A percentile compares a stretch with the other conserved stretches of the same genome.
phyloP scores from a whole-genome alignment of 768 basidiomycete genomes.

The Mycena capillaripes region DNA sequence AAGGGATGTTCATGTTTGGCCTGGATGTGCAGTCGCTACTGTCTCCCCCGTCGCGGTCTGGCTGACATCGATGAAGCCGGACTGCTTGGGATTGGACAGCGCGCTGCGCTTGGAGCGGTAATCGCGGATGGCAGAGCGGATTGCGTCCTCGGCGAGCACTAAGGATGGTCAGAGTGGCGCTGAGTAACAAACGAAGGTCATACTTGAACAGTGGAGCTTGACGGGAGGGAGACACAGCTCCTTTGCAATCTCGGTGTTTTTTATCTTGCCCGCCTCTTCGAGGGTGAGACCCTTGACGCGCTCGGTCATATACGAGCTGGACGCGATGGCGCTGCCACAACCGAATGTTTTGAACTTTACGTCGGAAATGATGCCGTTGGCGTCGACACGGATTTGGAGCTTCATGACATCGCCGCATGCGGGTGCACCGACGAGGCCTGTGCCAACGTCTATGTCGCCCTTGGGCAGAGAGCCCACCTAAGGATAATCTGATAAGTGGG shows the following conservation, averaged over 20 bases:
- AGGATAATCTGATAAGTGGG: constrained; percentile 71
- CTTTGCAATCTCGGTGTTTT: constrained; percentile 99
- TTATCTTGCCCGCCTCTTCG: constrained; percentile 95
- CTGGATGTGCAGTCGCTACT: constrained; percentile 64
- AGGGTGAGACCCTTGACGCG: constrained; percentile 94
- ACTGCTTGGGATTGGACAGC: constrained; percentile 63
- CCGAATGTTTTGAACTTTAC: constrained; percentile 99
- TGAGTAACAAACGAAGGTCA: constrained; percentile 47
- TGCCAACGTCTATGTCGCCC: constrained; percentile 91
- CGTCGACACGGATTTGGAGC: constrained; percentile 97
- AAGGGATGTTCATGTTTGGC: constrained; percentile 41
- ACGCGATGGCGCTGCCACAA: constrained; percentile 98
- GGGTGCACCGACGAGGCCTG: constrained; percentile 97
- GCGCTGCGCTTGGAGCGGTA: constrained; percentile 88
- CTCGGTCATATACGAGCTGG: constrained; percentile 98
- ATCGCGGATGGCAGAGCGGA: constrained; percentile 97
- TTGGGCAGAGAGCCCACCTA: constrained; percentile 98
- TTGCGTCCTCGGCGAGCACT: constrained; percentile 99
- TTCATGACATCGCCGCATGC: constrained; percentile 99
- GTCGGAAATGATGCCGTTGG: constrained; percentile 94
- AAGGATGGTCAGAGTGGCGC: constrained; percentile 38
- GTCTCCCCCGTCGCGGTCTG: constrained; percentile 63
- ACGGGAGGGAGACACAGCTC: constrained; percentile 96
- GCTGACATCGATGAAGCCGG: constrained; percentile 77
- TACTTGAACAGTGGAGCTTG: constrained; percentile 95